Percentiles rank a stretch among this genome's conserved stretches.
Conservation (phyloP, 2,329 filamentous ascomycete species). For the Colletotrichum sojae region DNA sequence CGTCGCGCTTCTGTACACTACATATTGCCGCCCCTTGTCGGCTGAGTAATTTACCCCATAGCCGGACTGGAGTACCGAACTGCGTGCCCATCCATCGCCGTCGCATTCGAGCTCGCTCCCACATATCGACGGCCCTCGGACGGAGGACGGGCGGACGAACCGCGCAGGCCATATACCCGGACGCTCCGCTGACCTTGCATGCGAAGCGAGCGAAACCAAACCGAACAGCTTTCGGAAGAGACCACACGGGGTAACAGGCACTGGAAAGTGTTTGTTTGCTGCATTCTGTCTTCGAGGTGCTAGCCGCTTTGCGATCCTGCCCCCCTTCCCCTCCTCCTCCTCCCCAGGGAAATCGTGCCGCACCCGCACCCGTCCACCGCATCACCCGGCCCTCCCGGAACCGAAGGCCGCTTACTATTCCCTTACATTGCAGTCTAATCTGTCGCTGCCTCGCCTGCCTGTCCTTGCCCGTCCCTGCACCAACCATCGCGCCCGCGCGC, state of each 20-base stretch:
- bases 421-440: neutral
- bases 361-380: conserved; percentile 3
- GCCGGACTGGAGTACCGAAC: conserved; percentile 12
- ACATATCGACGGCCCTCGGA: conserved; percentile 19
- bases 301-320: conserved; percentile 32
- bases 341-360: neutral
- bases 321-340: conserved; percentile 3
- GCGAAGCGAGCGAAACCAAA: conserved; percentile 4
- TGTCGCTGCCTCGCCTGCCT: conserved; percentile 17
- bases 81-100: conserved; percentile 9
- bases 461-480: conserved; percentile 25
- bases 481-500: conserved; percentile 1
- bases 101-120: conserved; percentile 14
- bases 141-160: conserved; percentile 29
- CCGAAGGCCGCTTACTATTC: conserved; percentile 28
- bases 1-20: neutral
- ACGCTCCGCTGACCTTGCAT: conserved; percentile 32
- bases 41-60: conserved; percentile 33
- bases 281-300: conserved; percentile 18
- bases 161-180: conserved; percentile 11
- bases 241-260: no score
- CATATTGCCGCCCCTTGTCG: conserved; percentile 11
- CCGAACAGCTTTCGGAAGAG: no score
- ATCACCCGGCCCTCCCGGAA: conserved; percentile 34
- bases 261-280: no score